Evolutionary conservation across 805 yeast species (phyloP).

Genomic region (Candida peoriensis): DNA sequence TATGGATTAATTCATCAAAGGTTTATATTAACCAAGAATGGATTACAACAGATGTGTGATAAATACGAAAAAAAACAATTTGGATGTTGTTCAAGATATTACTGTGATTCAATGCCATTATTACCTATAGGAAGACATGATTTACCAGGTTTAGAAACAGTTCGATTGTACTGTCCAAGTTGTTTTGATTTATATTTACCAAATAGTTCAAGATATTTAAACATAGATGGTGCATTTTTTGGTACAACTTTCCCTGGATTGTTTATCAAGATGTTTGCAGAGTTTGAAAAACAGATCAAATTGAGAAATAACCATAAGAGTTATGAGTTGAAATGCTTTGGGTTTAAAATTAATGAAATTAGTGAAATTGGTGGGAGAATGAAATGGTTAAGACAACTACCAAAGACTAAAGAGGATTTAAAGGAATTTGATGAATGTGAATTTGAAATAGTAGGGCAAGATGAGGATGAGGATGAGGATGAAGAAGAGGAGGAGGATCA

Average conservation of each 20-base stretch:
- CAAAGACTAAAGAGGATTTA: slow-evolving; percentile 55
- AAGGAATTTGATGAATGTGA: slow-evolving; percentile 63
- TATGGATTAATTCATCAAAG: slow-evolving; percentile 95
- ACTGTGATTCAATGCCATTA: slow-evolving; percentile 84
- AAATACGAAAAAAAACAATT: slow-evolving; percentile 86
- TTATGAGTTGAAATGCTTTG: slow-evolving; percentile 76
- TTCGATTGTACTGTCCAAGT: slow-evolving; percentile 88
- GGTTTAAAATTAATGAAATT: slow-evolving; percentile 72
- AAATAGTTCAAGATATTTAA: slow-evolving; percentile 75
- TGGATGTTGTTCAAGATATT: slow-evolving; percentile 87
- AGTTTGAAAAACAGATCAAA: slow-evolving; percentile 70
- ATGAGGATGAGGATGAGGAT: slow-evolving; percentile 34
- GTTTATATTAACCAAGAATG: slow-evolving; percentile 82
- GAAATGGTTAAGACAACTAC: slow-evolving; percentile 87
- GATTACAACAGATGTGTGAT: slow-evolving; percentile 87
- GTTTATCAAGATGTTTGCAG: slow-evolving; percentile 88
- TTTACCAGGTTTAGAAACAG: slow-evolving; percentile 87
- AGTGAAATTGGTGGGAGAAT: slow-evolving; percentile 88
- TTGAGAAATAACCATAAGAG: slow-evolving; percentile 42
- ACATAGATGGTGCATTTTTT: slow-evolving; percentile 94
- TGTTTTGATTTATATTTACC: slow-evolving; percentile 91
- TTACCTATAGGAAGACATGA: slow-evolving; percentile 92
- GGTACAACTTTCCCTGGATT: slow-evolving; percentile 95
- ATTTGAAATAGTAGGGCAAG: slow-evolving; percentile 53
- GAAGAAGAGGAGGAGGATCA: slow-evolving; percentile 23